Evolutionary conservation across 805 yeast species (phyloP), one percentile per base, ranked within the genome.

Genomic region (Saccharomycopsis olivae): DNA sequence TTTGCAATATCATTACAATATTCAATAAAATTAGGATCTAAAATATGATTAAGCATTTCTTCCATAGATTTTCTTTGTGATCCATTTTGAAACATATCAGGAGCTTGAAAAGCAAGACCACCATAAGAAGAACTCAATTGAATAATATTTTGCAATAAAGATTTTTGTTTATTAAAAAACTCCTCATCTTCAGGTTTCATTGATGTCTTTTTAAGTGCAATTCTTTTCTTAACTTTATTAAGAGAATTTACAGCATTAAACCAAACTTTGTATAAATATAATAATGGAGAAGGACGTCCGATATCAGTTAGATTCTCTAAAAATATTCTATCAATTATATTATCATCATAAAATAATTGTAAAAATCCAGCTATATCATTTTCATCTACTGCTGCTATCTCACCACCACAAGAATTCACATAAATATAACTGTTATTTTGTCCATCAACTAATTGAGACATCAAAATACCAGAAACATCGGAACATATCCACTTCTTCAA

Each of bases 61-160:
- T 50, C 49, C 14, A 51, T 38, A 17, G 38, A 19, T 20, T 27
- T 20, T 6, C 46, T 47, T 30, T 49, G 47, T 5, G 56, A 46
- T 17, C 53, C 50, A 15, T 49, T 46, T 37, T 56, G 46, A 18
- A 62, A 51, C 4, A 46, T 71, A 40, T 78, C 88, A 8, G 82
- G 78, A 2, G 76, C 70, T 55, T 78, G 85, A 52, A 82, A 77
- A 17, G 78, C 58, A 17, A 82, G 76, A 21, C 78, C 61, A 0
- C 84, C 86, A 56, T 77, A 83, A 19, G 81, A 75, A 11, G 75
- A 60, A 13, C 72, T 53, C 31, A 71, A 60, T 31, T 70, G 56
- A 34, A 71, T 65, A 18, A 72, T 59, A 43, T 74, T 75, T 40
- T 67, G 63, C 37, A 75, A 57, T 5, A 74, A 42, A 4, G 50